phyloP scores from a whole-genome alignment of 129 eudicot species.

The Lactuca saligna region DNA sequence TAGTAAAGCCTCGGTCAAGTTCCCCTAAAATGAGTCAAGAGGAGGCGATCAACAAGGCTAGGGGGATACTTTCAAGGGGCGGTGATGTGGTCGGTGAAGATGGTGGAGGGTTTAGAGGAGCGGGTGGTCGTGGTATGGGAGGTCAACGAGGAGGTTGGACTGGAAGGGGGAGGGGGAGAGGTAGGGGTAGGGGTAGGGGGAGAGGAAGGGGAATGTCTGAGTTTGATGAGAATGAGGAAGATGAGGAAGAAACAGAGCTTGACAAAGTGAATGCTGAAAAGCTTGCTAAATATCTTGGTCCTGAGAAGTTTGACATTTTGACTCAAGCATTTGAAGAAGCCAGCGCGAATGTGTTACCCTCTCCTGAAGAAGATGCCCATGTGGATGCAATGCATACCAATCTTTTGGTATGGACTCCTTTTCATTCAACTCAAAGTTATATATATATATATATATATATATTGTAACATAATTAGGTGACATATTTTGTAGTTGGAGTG shows the following conservation, averaged over 20 bases:
- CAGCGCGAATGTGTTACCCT: constrained; percentile 51
- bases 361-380: constrained; percentile 46
- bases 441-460: background rate
- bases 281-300: constrained; percentile 50
- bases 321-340: constrained; percentile 71
- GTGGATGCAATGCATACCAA: constrained; percentile 70
- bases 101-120: constrained; percentile 11
- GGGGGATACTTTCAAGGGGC: constrained; percentile 42
- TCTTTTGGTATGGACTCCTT: constrained; percentile 48
- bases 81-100: constrained; percentile 23
- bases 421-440: background rate
- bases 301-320: constrained; percentile 46
- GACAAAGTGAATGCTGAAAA: constrained; percentile 49
- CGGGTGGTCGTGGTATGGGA: constrained; percentile 20
- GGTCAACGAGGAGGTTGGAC: constrained; percentile 33
- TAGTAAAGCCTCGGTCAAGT: constrained; percentile 4
- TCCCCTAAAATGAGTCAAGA: constrained; percentile 47
- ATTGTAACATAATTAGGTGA: background rate
- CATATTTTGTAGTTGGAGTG: constrained; percentile 63
- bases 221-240: constrained; percentile 40
- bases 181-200: constrained; percentile 21
- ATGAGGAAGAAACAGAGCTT: constrained; percentile 20
- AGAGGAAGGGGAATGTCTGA: constrained; percentile 32
- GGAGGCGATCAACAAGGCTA: constrained; percentile 57
- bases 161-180: constrained; percentile 35